Base-by-base conservation (phyloP, 2,329 filamentous ascomycete species). In the Cytospora chrysosperma region DNA sequence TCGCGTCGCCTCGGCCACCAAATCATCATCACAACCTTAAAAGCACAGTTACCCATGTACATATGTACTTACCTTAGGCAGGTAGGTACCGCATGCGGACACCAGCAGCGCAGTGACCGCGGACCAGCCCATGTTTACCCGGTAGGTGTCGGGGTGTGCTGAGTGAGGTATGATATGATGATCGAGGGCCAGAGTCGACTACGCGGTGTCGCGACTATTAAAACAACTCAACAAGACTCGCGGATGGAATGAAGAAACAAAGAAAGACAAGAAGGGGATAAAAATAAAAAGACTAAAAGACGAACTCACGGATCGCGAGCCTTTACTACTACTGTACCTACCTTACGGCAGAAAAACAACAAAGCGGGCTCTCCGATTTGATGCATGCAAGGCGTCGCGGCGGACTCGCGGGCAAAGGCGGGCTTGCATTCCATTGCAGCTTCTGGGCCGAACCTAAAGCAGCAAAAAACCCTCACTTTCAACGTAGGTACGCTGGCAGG, bases 401-500 rank as follows among this genome's bases (percentile, higher is more conserved):
- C 40, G 19, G 40, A 7, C 19, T 8, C 43, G 43, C n/a, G n/a
- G 43, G 43, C 5, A 40, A 19, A 47, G 43, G 43, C 43, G 43
- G 43, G 43, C 43, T 40, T 47, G n/a, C 43, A 24, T 47, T 47
- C 43, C 43, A 47, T 24, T 47, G 43, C 43, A 47, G n/a, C n/a
- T 13, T n/a, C 17, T 47, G 43, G 43, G 43, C 43, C 43, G 43
- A 47, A 47, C 43, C 43, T n/a, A n/a, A 47, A 47, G 43, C 43
- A 47, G 43, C 26, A 51, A 63, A 65, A 65, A 62, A 43, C 59
- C 59, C 63, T 65, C 63, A 63, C 37, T 50, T 50, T 24, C 49
- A 43, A 34, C n/a, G n/a, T n/a, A n/a, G n/a, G n/a, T n/a, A n/a
- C n/a, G n/a, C n/a, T n/a, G n/a, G n/a, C n/a, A n/a, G n/a, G n/a